Evolutionary conservation across 2,329 filamentous ascomycete species (phyloP).

Genomic region (Penicillium sp.): DNA sequence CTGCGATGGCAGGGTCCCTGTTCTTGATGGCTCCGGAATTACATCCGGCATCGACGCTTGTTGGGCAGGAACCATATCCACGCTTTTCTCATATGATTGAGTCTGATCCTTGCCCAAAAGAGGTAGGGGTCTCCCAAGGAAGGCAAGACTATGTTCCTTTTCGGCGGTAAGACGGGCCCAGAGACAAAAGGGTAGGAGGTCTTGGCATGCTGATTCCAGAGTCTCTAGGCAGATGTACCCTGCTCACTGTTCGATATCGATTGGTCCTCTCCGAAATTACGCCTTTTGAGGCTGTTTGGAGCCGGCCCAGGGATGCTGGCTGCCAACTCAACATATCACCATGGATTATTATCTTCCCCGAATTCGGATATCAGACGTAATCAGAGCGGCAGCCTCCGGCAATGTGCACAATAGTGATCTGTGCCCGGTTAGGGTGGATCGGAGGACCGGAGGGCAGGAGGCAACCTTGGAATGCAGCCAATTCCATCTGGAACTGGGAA

Average conservation of each 20-base stretch:
- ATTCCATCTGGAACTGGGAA: conserved; percentile 7
- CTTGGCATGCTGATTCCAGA: conserved; percentile 29
- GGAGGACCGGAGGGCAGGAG: neutral
- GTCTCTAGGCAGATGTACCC: conserved; percentile 16
- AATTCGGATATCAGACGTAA: conserved; percentile 15
- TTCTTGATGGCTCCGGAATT: conserved; percentile 2
- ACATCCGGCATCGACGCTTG: conserved; percentile 15
- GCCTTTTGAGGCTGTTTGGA: conserved; percentile 22
- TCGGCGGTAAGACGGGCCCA: conserved; percentile 25
- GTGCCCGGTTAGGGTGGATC: conserved; percentile 5
- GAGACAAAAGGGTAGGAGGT: conserved; percentile 26
- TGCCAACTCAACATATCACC: conserved; percentile 31
- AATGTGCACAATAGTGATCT: conserved; percentile 22
- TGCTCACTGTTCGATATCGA: conserved; percentile 17
- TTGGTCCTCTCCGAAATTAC: conserved; percentile 19
- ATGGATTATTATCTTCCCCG: conserved; percentile 27
- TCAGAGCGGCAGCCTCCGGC: conserved; percentile 19
- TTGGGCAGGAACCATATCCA: conserved; percentile 24
- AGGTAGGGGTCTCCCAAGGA: conserved; percentile 25
- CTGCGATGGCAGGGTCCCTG: conserved; percentile 2
- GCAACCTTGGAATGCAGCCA: conserved; percentile 13
- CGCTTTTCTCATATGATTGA: conserved; percentile 12
- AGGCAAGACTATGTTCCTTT: conserved; percentile 12
- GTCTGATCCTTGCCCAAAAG: conserved; percentile 28
- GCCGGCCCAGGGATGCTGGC: conserved; percentile 23